A percentile compares a stretch with the other conserved stretches of the same genome.
These are phyloP conservation scores for Claviceps capensis DNA, from an alignment of 2,329 filamentous ascomycete species.

Conservation along the genomic window DNA sequence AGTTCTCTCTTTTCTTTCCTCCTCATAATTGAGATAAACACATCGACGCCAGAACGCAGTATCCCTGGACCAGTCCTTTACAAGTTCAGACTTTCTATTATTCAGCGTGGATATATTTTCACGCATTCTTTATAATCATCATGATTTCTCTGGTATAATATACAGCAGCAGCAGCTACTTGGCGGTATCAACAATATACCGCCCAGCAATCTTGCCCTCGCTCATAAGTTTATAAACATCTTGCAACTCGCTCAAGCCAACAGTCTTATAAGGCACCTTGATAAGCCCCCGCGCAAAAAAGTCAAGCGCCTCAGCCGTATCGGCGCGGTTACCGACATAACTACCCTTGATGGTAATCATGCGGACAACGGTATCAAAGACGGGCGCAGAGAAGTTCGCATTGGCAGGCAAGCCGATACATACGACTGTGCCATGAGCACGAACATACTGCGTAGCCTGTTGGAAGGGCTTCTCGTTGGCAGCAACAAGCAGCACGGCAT, in stretches of 20 bases:
- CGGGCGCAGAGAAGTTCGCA: conserved; percentile 67
- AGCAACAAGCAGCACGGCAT: conserved; percentile 77
- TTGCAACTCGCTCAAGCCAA: conserved; percentile 66
- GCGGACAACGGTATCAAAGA: conserved; percentile 76
- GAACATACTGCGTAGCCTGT: conserved; percentile 80
- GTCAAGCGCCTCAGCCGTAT: conserved; percentile 78
- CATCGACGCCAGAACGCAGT: too few species aligned
- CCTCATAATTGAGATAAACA: too few species aligned
- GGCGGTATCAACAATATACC: conserved; percentile 66
- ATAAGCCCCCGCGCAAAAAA: conserved; percentile 78
- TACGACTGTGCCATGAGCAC: conserved; percentile 67
- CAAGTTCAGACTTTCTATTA: too few species aligned
- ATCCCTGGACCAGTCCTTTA: too few species aligned
- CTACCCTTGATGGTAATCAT: conserved; percentile 90
- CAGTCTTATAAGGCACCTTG: conserved; percentile 74
- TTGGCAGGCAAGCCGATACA: conserved; percentile 79
- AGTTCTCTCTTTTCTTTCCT: too few species aligned
- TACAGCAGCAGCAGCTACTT: conserved; percentile 23
- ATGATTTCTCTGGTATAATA: too few species aligned
- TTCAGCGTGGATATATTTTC: too few species aligned
- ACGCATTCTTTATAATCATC: too few species aligned
- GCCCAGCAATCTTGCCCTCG: conserved; percentile 57
- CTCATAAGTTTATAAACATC: conserved; percentile 68
- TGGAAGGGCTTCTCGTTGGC: conserved; percentile 89
- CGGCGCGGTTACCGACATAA: conserved; percentile 86